Evolutionary conservation across 2,329 filamentous ascomycete genomes (phyloP), one percentile per base, ranked within the genome.

Genomic region (Akanthomyces uredinophilus): DNA sequence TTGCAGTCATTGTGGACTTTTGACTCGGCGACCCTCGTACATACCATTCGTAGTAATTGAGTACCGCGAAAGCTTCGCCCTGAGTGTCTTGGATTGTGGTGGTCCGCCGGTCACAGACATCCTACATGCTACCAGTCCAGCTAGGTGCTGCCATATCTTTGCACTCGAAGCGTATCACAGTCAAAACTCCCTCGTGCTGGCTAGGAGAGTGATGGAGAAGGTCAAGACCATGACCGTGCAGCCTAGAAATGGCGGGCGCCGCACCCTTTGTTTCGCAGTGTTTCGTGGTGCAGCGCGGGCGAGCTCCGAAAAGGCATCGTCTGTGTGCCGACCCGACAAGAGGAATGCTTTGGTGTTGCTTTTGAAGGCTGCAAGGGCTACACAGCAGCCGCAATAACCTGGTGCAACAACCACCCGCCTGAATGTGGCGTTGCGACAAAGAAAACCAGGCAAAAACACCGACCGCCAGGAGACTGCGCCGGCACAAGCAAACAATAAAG

Each of bases 1-100:
- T 53, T 46, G 58, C 49, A 60, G 49, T 49, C 49, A 53, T 47
- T 54, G 58, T 60, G 58, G 58, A 39, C 58, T 52, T 53, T 20
- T 24, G 24, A 35, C 49, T 37, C 46, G 41, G 41, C 53, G 58
- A 54, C 50, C 53, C 58, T 44, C 24, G 27, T 47, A 39, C 37
- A 60, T 60, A 39, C 49, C 57, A 53, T 13, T 60, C 20, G 32
- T 5, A 18, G 3, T 49, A 46, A 41, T 49, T 41, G 44, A 49
- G 55, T 44, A 43, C 43, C 55, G 44, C 55, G 10, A 24, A 18
- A 32, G 44, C n/a, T 50, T 55, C 52, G 32, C 29, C 29, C n/a
- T 7, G 44, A 41, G 44, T 50, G 47, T 57, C 20, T 49, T 29
- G 52, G 29, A 22, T 39, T 39, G 16, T 16, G 14, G 37, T 16